A percentile compares a stretch with the other conserved stretches of the same genome.
phyloP scores from a whole-genome alignment of 1,284 basidiomycete genomes.

The Marasmius fiardii region DNA sequence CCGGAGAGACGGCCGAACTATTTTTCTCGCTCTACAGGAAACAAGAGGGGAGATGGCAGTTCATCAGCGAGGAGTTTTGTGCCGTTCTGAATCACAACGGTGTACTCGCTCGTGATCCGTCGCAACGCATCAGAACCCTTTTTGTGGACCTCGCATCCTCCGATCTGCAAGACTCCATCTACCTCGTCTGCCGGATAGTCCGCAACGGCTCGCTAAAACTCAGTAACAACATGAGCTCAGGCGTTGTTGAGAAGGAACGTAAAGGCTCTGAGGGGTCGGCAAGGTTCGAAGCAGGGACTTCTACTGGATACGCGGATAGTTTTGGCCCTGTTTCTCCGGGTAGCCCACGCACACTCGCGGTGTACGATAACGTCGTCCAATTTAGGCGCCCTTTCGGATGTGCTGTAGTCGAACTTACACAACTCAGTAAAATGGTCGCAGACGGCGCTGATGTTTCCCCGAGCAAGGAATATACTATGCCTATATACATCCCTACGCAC shows the following conservation, averaged over 20 bases:
- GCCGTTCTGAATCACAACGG: conserved; percentile 91
- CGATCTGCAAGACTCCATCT: conserved; percentile 83
- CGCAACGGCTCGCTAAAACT: conserved; percentile 86
- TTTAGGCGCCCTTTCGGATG: conserved; percentile 92
- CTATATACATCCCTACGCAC: conserved; percentile 82
- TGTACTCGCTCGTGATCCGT: conserved; percentile 73
- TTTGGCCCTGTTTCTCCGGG: conserved; percentile 11
- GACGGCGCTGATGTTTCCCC: conserved; percentile 61
- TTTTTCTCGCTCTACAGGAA: conserved; percentile 94
- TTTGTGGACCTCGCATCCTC: conserved; percentile 87
- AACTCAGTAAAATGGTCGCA: conserved; percentile 64
- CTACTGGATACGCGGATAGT: conserved; percentile 14
- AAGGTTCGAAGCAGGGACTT: conserved; percentile 24
- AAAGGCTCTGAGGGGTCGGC: conserved; percentile 51
- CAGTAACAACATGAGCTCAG: conserved; percentile 50
- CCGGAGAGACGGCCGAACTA: conserved; percentile 90
- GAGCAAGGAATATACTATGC: conserved; percentile 80
- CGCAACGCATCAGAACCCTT: conserved; percentile 72
- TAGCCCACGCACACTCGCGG: conserved; percentile 5
- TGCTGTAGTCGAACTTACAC: conserved; percentile 84
- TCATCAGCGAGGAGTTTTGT: conserved; percentile 94
- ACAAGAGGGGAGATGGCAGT: conserved; percentile 62
- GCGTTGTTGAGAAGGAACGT: conserved; percentile 45
- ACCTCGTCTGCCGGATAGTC: conserved; percentile 88
- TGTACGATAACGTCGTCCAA: conserved; percentile 34